A percentile compares a stretch with the other conserved stretches of the same genome.
Evolutionary conservation across 2,329 filamentous ascomycete genomes (phyloP).

Genomic region (Monosporascus cannonballus): DNA sequence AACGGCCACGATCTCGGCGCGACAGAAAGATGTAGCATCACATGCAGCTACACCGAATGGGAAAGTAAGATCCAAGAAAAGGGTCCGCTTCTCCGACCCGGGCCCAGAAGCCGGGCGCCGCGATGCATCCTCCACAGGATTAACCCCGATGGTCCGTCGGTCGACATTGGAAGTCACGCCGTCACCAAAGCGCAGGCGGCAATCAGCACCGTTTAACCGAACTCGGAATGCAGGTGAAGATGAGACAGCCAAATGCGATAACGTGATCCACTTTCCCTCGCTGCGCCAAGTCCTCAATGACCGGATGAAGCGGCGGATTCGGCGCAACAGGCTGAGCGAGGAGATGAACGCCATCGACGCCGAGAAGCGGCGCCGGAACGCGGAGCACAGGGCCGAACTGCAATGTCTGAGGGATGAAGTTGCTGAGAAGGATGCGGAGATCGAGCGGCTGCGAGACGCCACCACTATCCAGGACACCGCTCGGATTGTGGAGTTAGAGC

Average conservation of each 20-base stretch:
- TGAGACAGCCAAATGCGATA: conserved; percentile 16
- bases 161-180: conserved; percentile 34
- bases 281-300: conserved; percentile 46
- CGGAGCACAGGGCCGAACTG: conserved; percentile 40
- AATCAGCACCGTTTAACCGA: conserved; percentile 33
- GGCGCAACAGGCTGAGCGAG: conserved; percentile 51
- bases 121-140: conserved; percentile 33
- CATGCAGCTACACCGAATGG: conserved; percentile 21
- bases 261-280: conserved; percentile 39
- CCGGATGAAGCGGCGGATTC: conserved; percentile 50
- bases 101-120: conserved; percentile 31
- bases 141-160: conserved; percentile 53
- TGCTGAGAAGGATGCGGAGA: conserved; percentile 44
- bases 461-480: conserved; percentile 40
- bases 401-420: conserved; percentile 42
- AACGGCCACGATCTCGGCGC: conserved; percentile 7
- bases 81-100: conserved; percentile 55
- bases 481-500: conserved; percentile 31
- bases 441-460: conserved; percentile 44
- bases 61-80: conserved; percentile 33
- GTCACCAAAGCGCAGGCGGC: conserved; percentile 35
- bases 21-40: conserved; percentile 8
- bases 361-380: conserved; percentile 36
- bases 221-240: conserved; percentile 9
- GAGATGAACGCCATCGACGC: conserved; percentile 48